Percentiles rank a stretch among this genome's conserved stretches.
Conservation (phyloP, 2,329 filamentous ascomycete species). For the Fusarium brachygibbosum region DNA sequence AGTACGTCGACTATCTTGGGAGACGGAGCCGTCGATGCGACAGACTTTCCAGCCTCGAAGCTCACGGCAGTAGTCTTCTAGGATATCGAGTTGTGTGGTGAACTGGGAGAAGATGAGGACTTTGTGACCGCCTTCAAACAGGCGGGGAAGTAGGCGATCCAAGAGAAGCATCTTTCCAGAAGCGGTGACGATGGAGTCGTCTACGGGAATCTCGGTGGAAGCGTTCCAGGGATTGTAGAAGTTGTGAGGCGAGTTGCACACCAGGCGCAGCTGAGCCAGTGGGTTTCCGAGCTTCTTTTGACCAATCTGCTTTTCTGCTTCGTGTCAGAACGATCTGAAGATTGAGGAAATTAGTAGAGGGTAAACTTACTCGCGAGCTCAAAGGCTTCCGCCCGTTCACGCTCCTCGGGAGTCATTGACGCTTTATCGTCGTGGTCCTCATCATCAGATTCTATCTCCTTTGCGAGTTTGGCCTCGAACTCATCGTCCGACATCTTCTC, state of each 20-base stretch:
- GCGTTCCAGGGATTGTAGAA: constrained; percentile 92
- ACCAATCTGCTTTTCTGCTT: constrained; percentile 81
- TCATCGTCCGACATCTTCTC: constrained; percentile 81
- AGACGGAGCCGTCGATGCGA: constrained; percentile 90
- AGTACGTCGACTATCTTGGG: constrained; percentile 76
- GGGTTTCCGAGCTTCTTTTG: constrained; percentile 95
- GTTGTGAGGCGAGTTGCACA: constrained; percentile 94
- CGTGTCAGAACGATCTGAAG: constrained; percentile 41
- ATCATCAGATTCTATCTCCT: constrained; percentile 65
- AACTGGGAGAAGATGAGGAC: constrained; percentile 98
- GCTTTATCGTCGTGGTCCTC: constrained; percentile 51
- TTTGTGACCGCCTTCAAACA: constrained; percentile 84
- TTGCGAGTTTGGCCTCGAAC: constrained; percentile 83
- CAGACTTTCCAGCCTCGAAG: constrained; percentile 85
- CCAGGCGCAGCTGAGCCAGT: constrained; percentile 89
- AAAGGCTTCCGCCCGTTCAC: constrained; percentile 75
- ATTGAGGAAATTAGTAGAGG: not conserved
- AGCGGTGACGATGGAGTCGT: constrained; percentile 85
- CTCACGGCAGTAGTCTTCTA: constrained; percentile 85
- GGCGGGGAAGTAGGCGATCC: constrained; percentile 82
- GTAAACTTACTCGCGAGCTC: constrained; percentile 78
- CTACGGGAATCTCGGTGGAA: constrained; percentile 70
- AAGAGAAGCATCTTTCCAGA: constrained; percentile 97
- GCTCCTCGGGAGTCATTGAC: constrained; percentile 67
- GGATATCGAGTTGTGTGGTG: constrained; percentile 90